A percentile compares a stretch with the other conserved stretches of the same genome.
These are phyloP conservation scores for Artemisia princeps DNA, from an alignment of 140 eudicot genomes.

Conservation along the genomic window DNA sequence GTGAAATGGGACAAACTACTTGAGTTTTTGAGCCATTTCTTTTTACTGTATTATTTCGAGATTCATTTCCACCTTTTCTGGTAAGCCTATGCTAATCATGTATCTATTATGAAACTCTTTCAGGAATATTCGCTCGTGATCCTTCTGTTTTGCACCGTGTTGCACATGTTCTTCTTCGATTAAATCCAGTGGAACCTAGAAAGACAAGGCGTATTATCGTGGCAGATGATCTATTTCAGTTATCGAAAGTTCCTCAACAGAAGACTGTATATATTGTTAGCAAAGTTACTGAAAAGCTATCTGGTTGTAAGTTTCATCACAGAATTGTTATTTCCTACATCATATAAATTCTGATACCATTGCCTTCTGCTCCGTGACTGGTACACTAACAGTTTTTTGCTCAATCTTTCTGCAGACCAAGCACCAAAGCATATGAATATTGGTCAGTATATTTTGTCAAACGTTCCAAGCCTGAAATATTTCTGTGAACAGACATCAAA, in stretches of 20 bases:
- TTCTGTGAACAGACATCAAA: conserved; percentile 47
- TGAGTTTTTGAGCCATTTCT: not conserved
- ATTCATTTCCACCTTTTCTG: not conserved
- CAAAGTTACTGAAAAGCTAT: conserved; percentile 55
- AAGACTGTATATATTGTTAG: conserved; percentile 55
- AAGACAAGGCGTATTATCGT: conserved; percentile 54
- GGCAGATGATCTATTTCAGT: conserved; percentile 86
- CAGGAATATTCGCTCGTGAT: conserved; percentile 83
- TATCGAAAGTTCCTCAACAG: conserved; percentile 58
- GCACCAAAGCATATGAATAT: conserved; percentile 55
- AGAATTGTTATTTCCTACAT: not conserved
- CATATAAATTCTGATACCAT: too few relatives aligned
- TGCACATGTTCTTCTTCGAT: conserved; percentile 74
- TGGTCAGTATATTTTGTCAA: conserved; percentile 65
- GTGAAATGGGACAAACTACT: conserved; percentile 3
- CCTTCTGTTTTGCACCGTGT: conserved; percentile 69
- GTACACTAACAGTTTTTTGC: not conserved
- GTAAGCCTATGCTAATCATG: conserved; percentile 5
- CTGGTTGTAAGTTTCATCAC: conserved; percentile 71
- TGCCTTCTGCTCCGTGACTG: conserved; percentile 1
- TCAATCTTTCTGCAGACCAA: conserved; percentile 51
- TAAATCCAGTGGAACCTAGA: conserved; percentile 64
- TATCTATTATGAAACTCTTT: not conserved
- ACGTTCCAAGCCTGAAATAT: conserved; percentile 56
- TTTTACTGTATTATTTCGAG: not conserved